Conservation (phyloP, 768 basidiomycete species). For the Russula sp. region DNA sequence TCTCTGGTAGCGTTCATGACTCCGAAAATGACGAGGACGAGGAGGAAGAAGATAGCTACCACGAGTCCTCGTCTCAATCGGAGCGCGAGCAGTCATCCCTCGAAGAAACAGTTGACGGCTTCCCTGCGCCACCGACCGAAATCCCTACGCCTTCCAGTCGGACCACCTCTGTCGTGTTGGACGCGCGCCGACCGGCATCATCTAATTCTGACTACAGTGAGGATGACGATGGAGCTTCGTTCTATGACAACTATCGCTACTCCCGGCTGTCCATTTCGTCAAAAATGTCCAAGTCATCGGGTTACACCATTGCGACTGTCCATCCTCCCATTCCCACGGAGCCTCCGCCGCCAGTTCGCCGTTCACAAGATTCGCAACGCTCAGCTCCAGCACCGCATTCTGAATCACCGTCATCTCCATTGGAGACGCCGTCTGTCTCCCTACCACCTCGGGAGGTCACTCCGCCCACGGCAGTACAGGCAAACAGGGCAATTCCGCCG, state of each 20-base stretch:
- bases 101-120: slow-evolving; percentile 20
- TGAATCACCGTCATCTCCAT: not conserved
- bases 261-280: slow-evolving; percentile 51
- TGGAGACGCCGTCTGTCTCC: not conserved
- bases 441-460: too few species aligned
- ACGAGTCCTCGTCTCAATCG: slow-evolving; percentile 10
- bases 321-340: slow-evolving; percentile 29
- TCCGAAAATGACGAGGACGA: slow-evolving; percentile 24
- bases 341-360: slow-evolving; percentile 12
- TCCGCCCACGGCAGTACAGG: not conserved
- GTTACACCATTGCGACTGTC: slow-evolving; percentile 24
- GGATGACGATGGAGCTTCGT: slow-evolving; percentile 61
- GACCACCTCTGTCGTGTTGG: not conserved
- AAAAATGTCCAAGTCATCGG: slow-evolving; percentile 34
- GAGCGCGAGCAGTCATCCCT: slow-evolving; percentile 12
- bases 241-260: slow-evolving; percentile 77
- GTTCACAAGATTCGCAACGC: slow-evolving; percentile 8
- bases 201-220: slow-evolving; percentile 27
- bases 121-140: slow-evolving; percentile 16
- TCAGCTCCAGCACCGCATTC: not conserved
- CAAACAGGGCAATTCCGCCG: not conserved
- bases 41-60: slow-evolving; percentile 16
- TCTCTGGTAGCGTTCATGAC: slow-evolving; percentile 32
- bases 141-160: slow-evolving; percentile 11
- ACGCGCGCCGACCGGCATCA: slow-evolving; percentile 1